These are phyloP conservation scores for Anisogramma anomala DNA, from an alignment of 2,329 filamentous ascomycete species.

Conservation along the genomic window DNA sequence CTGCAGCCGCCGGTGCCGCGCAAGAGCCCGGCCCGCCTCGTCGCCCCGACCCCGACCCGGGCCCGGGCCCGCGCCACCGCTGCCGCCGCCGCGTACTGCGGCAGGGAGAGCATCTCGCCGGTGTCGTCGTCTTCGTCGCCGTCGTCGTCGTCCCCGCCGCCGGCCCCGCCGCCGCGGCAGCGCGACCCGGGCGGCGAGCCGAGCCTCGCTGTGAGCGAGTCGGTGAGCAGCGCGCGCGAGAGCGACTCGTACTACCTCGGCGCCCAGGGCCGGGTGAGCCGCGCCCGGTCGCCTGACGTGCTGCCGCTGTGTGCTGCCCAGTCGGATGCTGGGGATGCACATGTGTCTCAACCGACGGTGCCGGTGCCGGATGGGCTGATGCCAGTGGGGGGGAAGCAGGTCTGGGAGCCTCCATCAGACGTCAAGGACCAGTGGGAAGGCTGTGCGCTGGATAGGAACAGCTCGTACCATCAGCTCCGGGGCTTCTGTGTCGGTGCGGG, in stretches of 20 bases:
- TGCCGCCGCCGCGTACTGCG: neutral
- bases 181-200: no score
- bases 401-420: conserved; percentile 6
- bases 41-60: neutral
- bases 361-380: conserved; percentile 25
- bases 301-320: neutral
- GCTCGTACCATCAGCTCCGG: conserved; percentile 41
- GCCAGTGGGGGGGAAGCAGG: conserved; percentile 21
- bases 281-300: no score
- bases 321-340: neutral
- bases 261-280: no score
- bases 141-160: no score
- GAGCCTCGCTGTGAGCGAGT: no score
- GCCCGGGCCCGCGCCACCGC: neutral
- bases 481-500: conserved; percentile 45
- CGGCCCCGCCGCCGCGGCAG: no score
- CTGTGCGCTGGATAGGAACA: conserved; percentile 32
- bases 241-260: no score
- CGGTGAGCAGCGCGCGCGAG: no score
- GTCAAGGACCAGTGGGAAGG: conserved; percentile 21
- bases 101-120: neutral
- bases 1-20: neutral
- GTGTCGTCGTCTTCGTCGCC: no score
- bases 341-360: neutral
- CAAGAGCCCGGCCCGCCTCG: conserved; percentile 1